Conservation (phyloP, 352 stramenopile species). For the Bremia lactucae region DNA sequence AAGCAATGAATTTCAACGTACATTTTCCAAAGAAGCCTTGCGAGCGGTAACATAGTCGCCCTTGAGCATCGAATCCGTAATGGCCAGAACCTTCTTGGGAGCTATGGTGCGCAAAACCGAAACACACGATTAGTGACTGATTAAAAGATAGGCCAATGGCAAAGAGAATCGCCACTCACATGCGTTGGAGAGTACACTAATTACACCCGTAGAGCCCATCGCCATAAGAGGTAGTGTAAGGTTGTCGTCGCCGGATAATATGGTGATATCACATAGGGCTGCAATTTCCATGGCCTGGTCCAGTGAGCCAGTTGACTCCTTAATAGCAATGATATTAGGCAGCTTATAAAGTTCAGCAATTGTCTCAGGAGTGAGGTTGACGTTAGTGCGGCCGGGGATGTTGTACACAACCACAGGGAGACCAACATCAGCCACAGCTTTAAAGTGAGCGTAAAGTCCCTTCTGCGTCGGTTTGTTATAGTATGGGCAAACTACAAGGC, state of each 20-base stretch:
- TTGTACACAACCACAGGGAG: conserved; percentile 96
- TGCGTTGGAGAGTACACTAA: conserved; percentile 87
- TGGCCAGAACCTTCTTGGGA: conserved; percentile 73
- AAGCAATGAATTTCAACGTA: conserved; percentile 23
- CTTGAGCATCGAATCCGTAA: conserved; percentile 67
- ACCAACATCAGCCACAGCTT: conserved; percentile 73
- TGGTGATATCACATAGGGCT: conserved; percentile 84
- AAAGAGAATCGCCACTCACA: conserved; percentile 29
- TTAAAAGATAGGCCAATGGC: background rate
- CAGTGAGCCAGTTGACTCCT: conserved; percentile 93
- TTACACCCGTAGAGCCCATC: conserved; percentile 82
- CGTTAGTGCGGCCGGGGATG: conserved; percentile 92
- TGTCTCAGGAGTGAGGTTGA: conserved; percentile 91
- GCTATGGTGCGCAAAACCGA: conserved; percentile 22
- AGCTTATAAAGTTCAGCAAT: conserved; percentile 89
- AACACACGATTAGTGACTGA: background rate
- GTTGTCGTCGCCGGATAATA: conserved; percentile 87
- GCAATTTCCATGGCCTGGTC: conserved; percentile 85
- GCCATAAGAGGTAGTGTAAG: conserved; percentile 85
- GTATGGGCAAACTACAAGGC: conserved; percentile 94
- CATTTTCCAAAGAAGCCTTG: conserved; percentile 80
- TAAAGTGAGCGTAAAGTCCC: conserved; percentile 92
- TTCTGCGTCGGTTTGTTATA: conserved; percentile 98
- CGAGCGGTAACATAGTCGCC: conserved; percentile 72
- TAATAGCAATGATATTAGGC: conserved; percentile 95